Base-by-base conservation (phyloP, 805 yeast genomes). In the Ogataea corticis region DNA sequence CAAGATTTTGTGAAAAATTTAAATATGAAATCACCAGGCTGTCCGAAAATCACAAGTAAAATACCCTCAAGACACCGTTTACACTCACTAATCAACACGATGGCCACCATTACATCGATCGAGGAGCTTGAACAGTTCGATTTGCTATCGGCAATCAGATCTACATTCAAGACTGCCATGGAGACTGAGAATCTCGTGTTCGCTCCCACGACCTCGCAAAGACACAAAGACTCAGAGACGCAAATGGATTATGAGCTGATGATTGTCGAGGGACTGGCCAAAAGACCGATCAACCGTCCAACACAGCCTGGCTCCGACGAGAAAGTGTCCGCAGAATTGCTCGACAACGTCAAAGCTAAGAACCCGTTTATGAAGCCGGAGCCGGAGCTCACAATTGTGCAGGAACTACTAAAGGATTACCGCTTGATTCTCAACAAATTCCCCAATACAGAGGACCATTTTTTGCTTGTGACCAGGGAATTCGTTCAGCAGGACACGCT, bases 351-450 rank as follows among this genome's bases (percentile, higher is more conserved):
- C 7, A 60, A 66, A 44, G 63, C 62, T 16, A 66, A 67, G 44
- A 80, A 89, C 58, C 98, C 98, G 2, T 92, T 94, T 67, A 75
- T 76, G 39, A 76, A 80, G 16, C 92, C 96, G 0, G 96, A 87
- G 54, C 86, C 86, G 4, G 83, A 80, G 48, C 68, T 91, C 35
- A 79, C 89, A 0, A 73, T 91, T 7, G 55, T 79, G 19, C 73
- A 75, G 9, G 73, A 73, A 37, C 73, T 76, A 46, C 78, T 79
- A 10, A 72, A 70, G 3, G 68, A 77, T 23, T 79, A 84, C 58
- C 72, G 81, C 51, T 65, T 92, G 28, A 79, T 92, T 5, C 75
- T 89, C 54, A 92, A 92, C 72, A 94, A 92, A 65, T 94, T 78
- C 65, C 96, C 97, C 9, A 83, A 91, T 31, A 77, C 85, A 4